Evolutionary conservation across 441 rosid genomes (phyloP), one percentile per base, ranked within the genome.

Genomic region (Populus tomentosa): DNA sequence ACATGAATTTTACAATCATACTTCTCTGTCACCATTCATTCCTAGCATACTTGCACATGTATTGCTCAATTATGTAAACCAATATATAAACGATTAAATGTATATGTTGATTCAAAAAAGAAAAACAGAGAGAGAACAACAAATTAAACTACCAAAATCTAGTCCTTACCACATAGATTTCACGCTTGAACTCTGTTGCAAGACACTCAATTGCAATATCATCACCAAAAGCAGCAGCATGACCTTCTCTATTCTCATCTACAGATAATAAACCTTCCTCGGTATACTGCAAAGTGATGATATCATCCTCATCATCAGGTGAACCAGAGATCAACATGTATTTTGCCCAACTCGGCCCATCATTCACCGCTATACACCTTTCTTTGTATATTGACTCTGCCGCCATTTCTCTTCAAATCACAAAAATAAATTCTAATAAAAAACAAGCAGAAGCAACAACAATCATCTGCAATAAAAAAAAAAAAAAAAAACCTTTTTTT

Each of bases 251-350:
- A 69, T 94, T 94, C 86, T 95, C 99, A 23, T 94, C 97, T 30
- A 94, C 94, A 50, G 94, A 92, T 67, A 94, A 87, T 65, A 95
- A 88, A 59, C 99, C 99, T 63, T 92, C 98, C 84, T 94, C 98
- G 0, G 95, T 94, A 73, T 95, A 94, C 74, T 90, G 98, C 89
- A 92, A 86, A 66, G 93, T 87, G 81, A 95, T 88, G 83, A 95
- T 94, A 76, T 94, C 93, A 82, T 91, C 81, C 71, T 94, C 95
- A 87, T 95, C 99, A 10, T 91, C 98, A 50, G 90, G 70, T 64
- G 95, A 93, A n/a, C 99, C 99, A 68, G 93, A 90, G 74, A 89
- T 89, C 14, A 90, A 87, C 99, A 95, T 95, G 91, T 95, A 95
- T 81, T 91, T 95, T 14, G 95, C 98, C 99, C 59, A 50, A 50